A percentile compares a stretch with the other conserved stretches of the same genome.
Conservation (phyloP, 176 grass and related monocot species). For the Musa beccarii region DNA sequence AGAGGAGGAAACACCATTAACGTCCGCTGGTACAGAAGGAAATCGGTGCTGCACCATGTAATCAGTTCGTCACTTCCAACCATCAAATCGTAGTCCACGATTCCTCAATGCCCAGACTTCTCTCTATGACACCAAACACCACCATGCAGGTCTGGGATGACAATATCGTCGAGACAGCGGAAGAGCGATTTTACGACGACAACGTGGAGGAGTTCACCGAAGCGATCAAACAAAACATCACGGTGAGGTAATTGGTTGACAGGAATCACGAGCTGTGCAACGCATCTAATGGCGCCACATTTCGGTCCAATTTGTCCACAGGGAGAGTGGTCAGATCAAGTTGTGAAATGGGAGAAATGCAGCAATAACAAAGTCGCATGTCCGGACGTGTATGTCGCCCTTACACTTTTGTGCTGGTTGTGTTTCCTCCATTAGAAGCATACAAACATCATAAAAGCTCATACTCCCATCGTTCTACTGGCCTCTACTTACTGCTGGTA, state of each 20-base stretch:
- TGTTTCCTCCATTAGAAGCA: not conserved
- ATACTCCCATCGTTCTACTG: no score
- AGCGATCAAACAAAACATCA: slow-evolving; percentile 19
- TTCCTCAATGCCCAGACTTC: no score
- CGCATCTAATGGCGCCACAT: not conserved
- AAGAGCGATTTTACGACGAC: not conserved
- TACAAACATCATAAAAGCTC: not conserved
- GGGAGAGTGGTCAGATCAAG: slow-evolving; percentile 50
- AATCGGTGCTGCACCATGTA: slow-evolving; percentile 60
- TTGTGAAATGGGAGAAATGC: slow-evolving; percentile 46
- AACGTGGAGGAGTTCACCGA: not conserved
- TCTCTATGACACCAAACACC: not conserved
- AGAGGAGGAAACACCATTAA: slow-evolving; percentile 55
- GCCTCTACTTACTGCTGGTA: no score
- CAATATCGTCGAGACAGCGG: slow-evolving; percentile 11
- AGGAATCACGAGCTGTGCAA: not conserved
- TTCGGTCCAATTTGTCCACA: not conserved
- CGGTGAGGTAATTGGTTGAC: not conserved
- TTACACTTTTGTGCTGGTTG: not conserved
- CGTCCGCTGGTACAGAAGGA: slow-evolving; percentile 54
- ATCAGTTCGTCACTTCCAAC: not conserved
- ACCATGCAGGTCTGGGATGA: slow-evolving; percentile 20
- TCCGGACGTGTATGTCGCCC: slow-evolving; percentile 35
- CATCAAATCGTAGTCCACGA: no score
- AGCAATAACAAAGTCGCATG: slow-evolving; percentile 31